Conservation (phyloP, 2,329 filamentous ascomycete species). For the Cytospora mali region DNA sequence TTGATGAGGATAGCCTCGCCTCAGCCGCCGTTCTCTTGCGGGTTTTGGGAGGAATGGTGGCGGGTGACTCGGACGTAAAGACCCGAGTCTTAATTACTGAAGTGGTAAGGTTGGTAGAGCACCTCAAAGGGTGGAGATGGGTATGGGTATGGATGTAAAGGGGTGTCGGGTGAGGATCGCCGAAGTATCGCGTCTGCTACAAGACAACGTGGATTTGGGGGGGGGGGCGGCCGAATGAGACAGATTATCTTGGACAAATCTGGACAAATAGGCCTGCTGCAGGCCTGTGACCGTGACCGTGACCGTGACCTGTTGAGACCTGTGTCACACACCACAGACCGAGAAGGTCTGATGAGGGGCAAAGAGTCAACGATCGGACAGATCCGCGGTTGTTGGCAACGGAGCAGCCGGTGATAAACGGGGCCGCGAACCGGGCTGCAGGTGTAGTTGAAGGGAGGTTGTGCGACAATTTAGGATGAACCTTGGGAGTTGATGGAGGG, state of each 20-base stretch:
- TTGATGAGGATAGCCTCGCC: conserved; percentile 58
- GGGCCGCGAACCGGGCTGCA: conserved; percentile 18
- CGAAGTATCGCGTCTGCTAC: not conserved
- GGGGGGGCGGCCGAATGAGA: not conserved
- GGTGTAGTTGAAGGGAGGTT: conserved; percentile 3
- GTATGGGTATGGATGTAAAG: not conserved
- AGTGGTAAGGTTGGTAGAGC: not conserved
- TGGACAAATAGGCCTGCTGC: conserved; percentile 11
- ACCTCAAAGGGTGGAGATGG: conserved; percentile 6
- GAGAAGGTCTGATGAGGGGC: conserved; percentile 11
- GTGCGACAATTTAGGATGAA: not conserved
- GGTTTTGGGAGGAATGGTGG: conserved; percentile 62
- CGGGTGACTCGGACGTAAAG: conserved; percentile 26
- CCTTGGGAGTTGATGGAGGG: too few relatives aligned
- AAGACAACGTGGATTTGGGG: conserved; percentile 7
- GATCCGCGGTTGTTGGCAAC: conserved; percentile 1
- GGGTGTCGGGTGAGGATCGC: conserved; percentile 1
- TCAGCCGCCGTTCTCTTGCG: conserved; percentile 68
- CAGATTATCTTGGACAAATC: conserved; percentile 5
- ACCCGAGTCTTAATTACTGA: conserved; percentile 24
- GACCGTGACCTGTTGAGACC: conserved; percentile 18
- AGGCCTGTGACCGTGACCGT: conserved; percentile 1
- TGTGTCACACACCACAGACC: conserved; percentile 17
- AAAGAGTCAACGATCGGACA: conserved; percentile 7
- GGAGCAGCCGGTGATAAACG: conserved; percentile 11